phyloP scores from a whole-genome alignment of 2,329 filamentous ascomycete genomes.

The Amauroascus niger region DNA sequence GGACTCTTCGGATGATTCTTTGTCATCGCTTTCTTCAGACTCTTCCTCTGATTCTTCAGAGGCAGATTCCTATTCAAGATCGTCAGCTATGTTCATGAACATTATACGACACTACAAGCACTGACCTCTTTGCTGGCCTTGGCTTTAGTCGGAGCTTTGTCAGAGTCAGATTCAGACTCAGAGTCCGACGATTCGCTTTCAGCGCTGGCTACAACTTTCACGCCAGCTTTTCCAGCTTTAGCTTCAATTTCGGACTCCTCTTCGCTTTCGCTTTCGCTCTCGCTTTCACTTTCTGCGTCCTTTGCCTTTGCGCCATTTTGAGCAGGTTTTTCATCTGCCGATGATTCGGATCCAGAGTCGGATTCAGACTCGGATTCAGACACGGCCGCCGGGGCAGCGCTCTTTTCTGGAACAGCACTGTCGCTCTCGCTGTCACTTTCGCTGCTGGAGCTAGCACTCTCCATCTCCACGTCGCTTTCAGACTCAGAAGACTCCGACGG shows the following conservation, averaged over 20 bases:
- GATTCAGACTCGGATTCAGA: constrained; percentile 22
- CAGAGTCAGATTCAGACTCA: constrained; percentile 16
- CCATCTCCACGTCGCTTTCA: constrained; percentile 14
- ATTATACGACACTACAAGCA: constrained; percentile 9
- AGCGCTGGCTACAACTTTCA: constrained; percentile 8
- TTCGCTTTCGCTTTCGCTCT: constrained; percentile 19
- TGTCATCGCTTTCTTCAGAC: constrained; percentile 4
- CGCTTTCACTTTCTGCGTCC: constrained; percentile 15
- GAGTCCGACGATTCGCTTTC: constrained; percentile 13
- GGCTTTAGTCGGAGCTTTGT: constrained; percentile 1
- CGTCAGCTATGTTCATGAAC: not conserved
- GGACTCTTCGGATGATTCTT: constrained; percentile 30
- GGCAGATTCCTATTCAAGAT: constrained; percentile 11
- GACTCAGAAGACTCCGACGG: constrained; percentile 14
- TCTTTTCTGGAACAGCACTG: constrained; percentile 18
- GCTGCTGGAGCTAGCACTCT: constrained; percentile 8
- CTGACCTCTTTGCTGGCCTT: constrained; percentile 26
- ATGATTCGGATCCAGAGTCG: constrained; percentile 26
- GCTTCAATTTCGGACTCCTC: constrained; percentile 17
- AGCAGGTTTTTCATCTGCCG: constrained; percentile 21
- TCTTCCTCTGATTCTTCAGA: constrained; percentile 17
- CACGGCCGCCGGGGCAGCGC: constrained; percentile 25
- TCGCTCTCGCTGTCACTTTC: constrained; percentile 19
- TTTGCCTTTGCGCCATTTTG: constrained; percentile 20
- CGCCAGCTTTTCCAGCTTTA: constrained; percentile 19